Base-by-base conservation (phyloP, 2,329 filamentous ascomycete species). In the Pseudogymnoascus sp. region DNA sequence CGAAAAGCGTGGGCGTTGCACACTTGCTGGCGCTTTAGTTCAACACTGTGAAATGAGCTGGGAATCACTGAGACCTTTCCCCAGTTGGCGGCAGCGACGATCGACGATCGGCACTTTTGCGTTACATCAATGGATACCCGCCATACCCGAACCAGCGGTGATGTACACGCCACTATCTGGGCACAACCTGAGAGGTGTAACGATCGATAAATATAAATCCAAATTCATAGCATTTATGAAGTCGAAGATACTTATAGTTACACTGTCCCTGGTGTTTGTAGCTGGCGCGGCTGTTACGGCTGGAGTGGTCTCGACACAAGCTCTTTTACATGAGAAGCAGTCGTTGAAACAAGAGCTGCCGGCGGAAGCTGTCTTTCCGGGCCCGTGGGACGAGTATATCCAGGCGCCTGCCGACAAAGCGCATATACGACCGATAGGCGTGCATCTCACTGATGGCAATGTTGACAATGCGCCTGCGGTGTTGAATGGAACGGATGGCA, bases 301-400 rank as follows among this genome's bases (percentile, higher is more conserved):
- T 1, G 48, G 29, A n/a, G 29, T 55, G n/a, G 48, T 18, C 2
- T 18, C 48, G 29, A 18, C 48, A 15, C 48, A 55, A 10, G 27
- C 29, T 2, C 2, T 52, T 52, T 31, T 55, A 29, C 3, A 4
- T 2, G 27, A 55, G 48, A n/a, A 45, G 5, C 40, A 27, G 21
- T 12, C 7, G 40, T 25, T 27, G 48, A n/a, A 12, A 18, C 48
- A 65, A 8, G 45, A 64, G n/a, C 68, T 75, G 12, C 73, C 73
- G 1, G 62, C 63, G 10, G 58, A 69, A 29, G 70, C 75, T 0
- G 61, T 75, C 5, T 77, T 75, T 40, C 73, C 72, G 29, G 76
- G 75, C 3, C 72, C 74, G 1, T 77, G 75, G 76, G 73, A 76
- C 39, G 61, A 63, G 8, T 73, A 74, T 59, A 75, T 76, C 58